These are phyloP conservation scores for Populus simonii DNA, from an alignment of 345 rosid species.

Conservation along the genomic window DNA sequence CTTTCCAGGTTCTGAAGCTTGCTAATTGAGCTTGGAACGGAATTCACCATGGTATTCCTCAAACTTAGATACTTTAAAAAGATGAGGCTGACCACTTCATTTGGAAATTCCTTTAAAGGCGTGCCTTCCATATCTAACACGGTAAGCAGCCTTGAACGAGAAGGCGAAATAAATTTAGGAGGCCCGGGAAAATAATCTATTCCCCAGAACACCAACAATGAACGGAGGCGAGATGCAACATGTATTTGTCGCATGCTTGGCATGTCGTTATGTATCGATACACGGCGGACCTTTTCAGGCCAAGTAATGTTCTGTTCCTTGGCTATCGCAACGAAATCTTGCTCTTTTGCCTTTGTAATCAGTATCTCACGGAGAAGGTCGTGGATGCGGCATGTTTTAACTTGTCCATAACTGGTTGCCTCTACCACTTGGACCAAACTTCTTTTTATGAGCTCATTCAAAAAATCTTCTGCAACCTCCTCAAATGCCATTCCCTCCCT, in stretches of 20 bases:
- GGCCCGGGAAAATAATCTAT: neutral
- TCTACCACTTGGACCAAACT: constrained; percentile 8
- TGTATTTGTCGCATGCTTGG: constrained; percentile 1
- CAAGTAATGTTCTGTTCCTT: neutral
- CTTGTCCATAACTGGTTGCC: neutral
- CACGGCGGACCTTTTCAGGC: constrained; percentile 1
- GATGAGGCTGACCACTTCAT: neutral
- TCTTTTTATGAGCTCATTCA: constrained; percentile 2
- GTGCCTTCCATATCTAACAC: constrained; percentile 9
- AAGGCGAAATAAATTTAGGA: no score
- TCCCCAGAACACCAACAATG: constrained; percentile 22
- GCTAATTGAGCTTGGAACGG: constrained; percentile 5
- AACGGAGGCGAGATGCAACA: constrained; percentile 15
- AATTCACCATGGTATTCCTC: constrained; percentile 4
- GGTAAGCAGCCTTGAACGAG: neutral
- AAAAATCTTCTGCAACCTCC: constrained; percentile 14
- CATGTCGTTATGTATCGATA: neutral
- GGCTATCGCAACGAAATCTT: neutral
- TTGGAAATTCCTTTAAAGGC: neutral
- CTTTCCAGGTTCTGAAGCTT: constrained; percentile 3
- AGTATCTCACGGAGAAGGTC: constrained; percentile 3
- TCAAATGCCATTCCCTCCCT: constrained; percentile 11
- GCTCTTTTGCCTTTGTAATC: neutral
- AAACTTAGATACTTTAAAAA: constrained; percentile 7
- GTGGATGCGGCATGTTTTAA: constrained; percentile 6